Evolutionary conservation across 176 grass and related monocot species (phyloP), one percentile per base, ranked within the genome.

Genomic region (Panicum miliaceum): DNA sequence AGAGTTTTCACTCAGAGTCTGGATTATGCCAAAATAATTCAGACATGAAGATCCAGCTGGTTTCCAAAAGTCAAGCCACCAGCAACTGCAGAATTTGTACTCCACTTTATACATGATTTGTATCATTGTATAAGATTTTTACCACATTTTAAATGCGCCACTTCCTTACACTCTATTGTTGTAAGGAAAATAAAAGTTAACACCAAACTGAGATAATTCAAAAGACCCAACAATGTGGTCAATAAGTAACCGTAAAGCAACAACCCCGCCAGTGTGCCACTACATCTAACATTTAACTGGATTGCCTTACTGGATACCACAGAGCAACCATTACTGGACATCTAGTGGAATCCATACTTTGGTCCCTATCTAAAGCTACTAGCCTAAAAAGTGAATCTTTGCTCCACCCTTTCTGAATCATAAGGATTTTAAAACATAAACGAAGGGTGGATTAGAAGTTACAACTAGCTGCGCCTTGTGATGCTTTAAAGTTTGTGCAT

Each of bases 191-290:
- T 32, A 32, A 22, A 68, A 80, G 10, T 11, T 26, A 27, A 41
- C 68, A 71, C 16, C 37, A 27, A 45, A n/a, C 6, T 42, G 36
- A 46, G 23, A 48, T 4, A 60, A 60, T 37, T 16, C 38, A 46
- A 25, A 46, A 20, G 46, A 20, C 25, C 20, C 9, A 27, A 16
- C 10, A 60, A 70, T 52, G 25, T 60, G 12, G 22, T 71, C 68
- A 43, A 73, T 36, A 26, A 72, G 32, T 86, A 63, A 48, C 56
- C 63, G 41, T 57, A 27, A 68, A 40, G 20, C 27, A 57, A 58
- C 38, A 57, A 58, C 11, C 22, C 38, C 12, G 20, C 38, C 27
- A 76, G 12, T 63, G 26, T 47, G 19, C 36, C 2, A 4, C n/a
- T 58, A 70, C 37, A 46, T 13, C 11, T 12, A 82, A 16, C 52